Conservation (phyloP, 2,329 filamentous ascomycete species). For the Periconia sp. region DNA sequence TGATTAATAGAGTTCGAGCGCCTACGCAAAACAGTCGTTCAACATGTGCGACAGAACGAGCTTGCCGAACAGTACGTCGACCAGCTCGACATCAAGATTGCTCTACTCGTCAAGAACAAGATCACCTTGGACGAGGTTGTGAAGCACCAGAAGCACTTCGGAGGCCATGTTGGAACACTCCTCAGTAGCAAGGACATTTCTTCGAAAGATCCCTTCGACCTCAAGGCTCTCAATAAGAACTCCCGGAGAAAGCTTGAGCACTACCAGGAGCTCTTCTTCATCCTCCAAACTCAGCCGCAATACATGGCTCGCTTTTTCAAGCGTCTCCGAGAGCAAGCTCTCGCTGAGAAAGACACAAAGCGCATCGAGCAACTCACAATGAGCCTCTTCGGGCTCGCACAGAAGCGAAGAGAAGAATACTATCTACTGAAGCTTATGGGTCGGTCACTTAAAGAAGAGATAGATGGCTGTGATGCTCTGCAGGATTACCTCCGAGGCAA, state of each 20-base stretch:
- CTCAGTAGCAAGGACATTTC: constrained; percentile 87
- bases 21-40: constrained; percentile 92
- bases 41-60: constrained; percentile 96
- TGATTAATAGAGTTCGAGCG: constrained; percentile 77
- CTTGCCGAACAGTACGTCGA: constrained; percentile 97
- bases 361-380: constrained; percentile 92
- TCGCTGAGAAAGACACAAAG: constrained; percentile 90
- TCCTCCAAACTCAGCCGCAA: constrained; percentile 93
- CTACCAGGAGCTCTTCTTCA: constrained; percentile 97
- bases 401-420: constrained; percentile 96
- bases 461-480: constrained; percentile 73
- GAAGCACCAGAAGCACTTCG: constrained; percentile 94
- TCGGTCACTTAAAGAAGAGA: constrained; percentile 82
- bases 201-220: constrained; percentile 90
- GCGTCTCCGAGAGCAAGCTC: constrained; percentile 80
- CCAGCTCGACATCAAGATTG: constrained; percentile 98
- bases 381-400: constrained; percentile 95
- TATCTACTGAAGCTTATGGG: constrained; percentile 89
- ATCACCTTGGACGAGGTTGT: constrained; percentile 98
- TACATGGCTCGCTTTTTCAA: constrained; percentile 91
- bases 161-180: constrained; percentile 83
- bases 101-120: constrained; percentile 97
- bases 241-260: constrained; percentile 94
- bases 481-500: constrained; percentile 89
- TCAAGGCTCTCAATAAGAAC: constrained; percentile 97